Conservation (phyloP, 768 basidiomycete species). For the Flagelloscypha sp. region DNA sequence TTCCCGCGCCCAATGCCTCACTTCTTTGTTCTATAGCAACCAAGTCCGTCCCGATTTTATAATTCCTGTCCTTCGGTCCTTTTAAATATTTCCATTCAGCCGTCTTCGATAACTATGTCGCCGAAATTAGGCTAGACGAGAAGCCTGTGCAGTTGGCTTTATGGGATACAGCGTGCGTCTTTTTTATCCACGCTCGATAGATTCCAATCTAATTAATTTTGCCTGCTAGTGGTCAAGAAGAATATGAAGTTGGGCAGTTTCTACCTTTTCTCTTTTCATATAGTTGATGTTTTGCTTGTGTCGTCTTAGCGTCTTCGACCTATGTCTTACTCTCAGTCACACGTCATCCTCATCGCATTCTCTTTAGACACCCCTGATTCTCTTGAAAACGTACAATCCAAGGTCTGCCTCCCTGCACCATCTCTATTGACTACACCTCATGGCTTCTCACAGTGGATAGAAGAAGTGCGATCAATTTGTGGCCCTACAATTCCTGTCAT, state of each 20-base stretch:
- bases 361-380: slow-evolving; percentile 95
- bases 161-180: slow-evolving; percentile 97
- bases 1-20: slow-evolving; percentile 9
- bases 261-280: slow-evolving; percentile 2
- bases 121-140: slow-evolving; percentile 94
- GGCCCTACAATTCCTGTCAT: slow-evolving; percentile 88
- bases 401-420: slow-evolving; percentile 39
- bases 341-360: slow-evolving; percentile 97
- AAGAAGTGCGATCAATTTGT: slow-evolving; percentile 96
- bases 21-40: slow-evolving; percentile 36
- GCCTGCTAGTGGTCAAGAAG: slow-evolving; percentile 81
- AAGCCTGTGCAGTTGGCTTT: slow-evolving; percentile 95
- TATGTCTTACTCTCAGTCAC: slow-evolving; percentile 96
- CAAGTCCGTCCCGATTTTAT: slow-evolving; percentile 33
- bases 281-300: slow-evolving; percentile 5
- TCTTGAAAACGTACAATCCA: slow-evolving; percentile 88
- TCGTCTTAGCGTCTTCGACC: slow-evolving; percentile 76
- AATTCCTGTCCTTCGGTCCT: slow-evolving; percentile 11
- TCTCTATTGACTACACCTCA: slow-evolving; percentile 9
- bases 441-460: slow-evolving; percentile 71
- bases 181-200: neutral
- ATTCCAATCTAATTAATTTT: slow-evolving; percentile 6
- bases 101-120: slow-evolving; percentile 98
- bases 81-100: slow-evolving; percentile 38
- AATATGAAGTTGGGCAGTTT: slow-evolving; percentile 73